Base-by-base conservation (phyloP, 202 grass and related monocot genomes). In the Saccharum hybrid region DNA sequence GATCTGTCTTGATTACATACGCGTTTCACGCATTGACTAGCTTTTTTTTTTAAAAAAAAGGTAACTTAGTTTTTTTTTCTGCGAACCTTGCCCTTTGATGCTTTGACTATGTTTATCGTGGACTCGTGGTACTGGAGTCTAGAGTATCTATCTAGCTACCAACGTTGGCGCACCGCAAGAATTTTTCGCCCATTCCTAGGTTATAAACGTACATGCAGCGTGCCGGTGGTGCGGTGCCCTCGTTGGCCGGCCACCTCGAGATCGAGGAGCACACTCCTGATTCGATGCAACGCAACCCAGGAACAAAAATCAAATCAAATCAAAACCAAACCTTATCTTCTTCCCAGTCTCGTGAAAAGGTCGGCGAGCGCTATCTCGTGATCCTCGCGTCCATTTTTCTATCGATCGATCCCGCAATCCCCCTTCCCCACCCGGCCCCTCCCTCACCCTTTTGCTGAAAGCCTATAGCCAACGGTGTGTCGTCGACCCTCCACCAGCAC, bases 371-470 rank as follows among this genome's bases (percentile, higher is more conserved):
- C 45, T 34, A 11, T 36, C 45, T 73, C 45, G 52, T 33, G 70
- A 51, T 51, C 70, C 43, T 72, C 68, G 22, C 42, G 7, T 7
- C 70, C 70, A 73, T 51, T 73, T 73, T 73, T 73, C 22, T 72
- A 31, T 72, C 45, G 3, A 7, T 30, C 13, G 42, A 45, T 45
- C 10, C 12, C 12, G 2, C 13, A 49, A 5, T 14, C 46, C 46
- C 46, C 46, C 5, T 19, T 10, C 7, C 7, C 45, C 45, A 48
- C 34, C 45, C 45, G 0, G 0, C 5, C 14, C 14, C 45, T 15
- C 31, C 1, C 42, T 63, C 45, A 5, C 31, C 1, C 42, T 63
- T 31, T 63, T 14, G 7, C 45, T 19, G 14, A 73, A 52, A 73
- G 42, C 23, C 46, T 16, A 4, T 30, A 19, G 22, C 23, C 18